These are phyloP conservation scores for Closterium sp. DNA, from an alignment of 139 green algal species.

Conservation along the genomic window DNA sequence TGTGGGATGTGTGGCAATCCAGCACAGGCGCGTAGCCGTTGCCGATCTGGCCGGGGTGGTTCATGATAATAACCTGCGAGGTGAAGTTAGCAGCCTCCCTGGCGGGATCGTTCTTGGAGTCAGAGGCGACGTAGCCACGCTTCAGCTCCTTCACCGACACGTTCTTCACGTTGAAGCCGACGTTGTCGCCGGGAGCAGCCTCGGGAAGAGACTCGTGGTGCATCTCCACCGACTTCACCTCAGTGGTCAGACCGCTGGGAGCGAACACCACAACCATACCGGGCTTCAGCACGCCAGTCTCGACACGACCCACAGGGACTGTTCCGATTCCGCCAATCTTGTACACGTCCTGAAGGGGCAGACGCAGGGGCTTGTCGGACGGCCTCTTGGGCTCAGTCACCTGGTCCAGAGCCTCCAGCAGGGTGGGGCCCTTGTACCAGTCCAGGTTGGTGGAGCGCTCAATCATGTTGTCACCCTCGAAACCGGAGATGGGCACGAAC, in stretches of 20 bases:
- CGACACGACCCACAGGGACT: constrained; percentile 95
- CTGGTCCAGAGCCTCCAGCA: constrained; percentile 64
- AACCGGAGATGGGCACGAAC: constrained; percentile 98
- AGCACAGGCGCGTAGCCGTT: constrained; percentile 67
- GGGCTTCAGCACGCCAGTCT: constrained; percentile 95
- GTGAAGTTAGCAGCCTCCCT: constrained; percentile 65
- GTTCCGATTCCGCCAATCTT: constrained; percentile 99
- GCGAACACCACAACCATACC: constrained; percentile 77
- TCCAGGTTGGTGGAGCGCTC: constrained; percentile 88
- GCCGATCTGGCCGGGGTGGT: constrained; percentile 65
- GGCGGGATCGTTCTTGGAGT: constrained; percentile 70
- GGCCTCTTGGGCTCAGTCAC: constrained; percentile 52
- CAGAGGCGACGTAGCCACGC: constrained; percentile 56
- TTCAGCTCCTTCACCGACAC: constrained; percentile 53
- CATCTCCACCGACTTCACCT: constrained; percentile 99
- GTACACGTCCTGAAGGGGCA: constrained; percentile 81
- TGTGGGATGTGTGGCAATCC: constrained; percentile 74
- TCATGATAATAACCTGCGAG: constrained; percentile 74
- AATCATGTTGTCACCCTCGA: constrained; percentile 99
- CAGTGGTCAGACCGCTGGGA: constrained; percentile 79
- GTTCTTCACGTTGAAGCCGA: constrained; percentile 99
- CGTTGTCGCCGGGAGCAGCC: constrained; percentile 92
- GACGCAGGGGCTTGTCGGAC: constrained; percentile 50
- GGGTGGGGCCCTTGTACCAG: constrained; percentile 85
- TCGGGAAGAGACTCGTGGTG: constrained; percentile 94